Conservation (phyloP, 768 basidiomycete genomes). For the Saitozyma podzolica region DNA sequence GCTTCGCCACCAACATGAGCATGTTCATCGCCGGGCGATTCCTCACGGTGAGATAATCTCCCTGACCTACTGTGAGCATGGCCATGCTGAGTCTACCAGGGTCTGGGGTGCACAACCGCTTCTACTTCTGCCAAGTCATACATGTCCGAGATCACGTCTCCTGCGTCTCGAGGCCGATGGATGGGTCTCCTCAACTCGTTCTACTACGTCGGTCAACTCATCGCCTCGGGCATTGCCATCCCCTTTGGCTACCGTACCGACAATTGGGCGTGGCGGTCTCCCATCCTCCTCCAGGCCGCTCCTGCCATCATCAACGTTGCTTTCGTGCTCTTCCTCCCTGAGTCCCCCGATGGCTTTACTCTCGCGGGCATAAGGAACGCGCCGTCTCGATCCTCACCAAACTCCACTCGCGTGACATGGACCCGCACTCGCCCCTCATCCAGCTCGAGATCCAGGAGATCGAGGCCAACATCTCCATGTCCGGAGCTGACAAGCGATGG, state of each 20-base stretch:
- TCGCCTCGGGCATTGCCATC: conserved; percentile 23
- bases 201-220: conserved; percentile 29
- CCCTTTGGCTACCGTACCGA: conserved; percentile 10
- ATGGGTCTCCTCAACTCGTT: conserved; percentile 56
- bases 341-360: conserved; percentile 58
- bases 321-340: conserved; percentile 59
- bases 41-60: no score
- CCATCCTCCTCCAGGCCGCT: conserved; percentile 59
- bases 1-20: conserved; percentile 54
- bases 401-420: conserved; percentile 58
- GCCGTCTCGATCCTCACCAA: conserved; percentile 58
- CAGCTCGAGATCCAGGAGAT: conserved; percentile 61
- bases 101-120: conserved; percentile 50
- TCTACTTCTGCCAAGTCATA: conserved; percentile 60
- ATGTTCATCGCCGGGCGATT: conserved; percentile 58
- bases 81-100: no score
- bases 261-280: conserved; percentile 51
- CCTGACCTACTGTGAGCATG: no score
- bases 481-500: conserved; percentile 54
- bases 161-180: conserved; percentile 58
- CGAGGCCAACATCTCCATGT: conserved; percentile 58
- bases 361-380: conserved; percentile 56
- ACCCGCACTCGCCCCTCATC: conserved; percentile 60
- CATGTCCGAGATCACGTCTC: conserved; percentile 59
- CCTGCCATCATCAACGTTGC: conserved; percentile 58